phyloP scores from a whole-genome alignment of 805 yeast species.

The Spathaspora boniae region DNA sequence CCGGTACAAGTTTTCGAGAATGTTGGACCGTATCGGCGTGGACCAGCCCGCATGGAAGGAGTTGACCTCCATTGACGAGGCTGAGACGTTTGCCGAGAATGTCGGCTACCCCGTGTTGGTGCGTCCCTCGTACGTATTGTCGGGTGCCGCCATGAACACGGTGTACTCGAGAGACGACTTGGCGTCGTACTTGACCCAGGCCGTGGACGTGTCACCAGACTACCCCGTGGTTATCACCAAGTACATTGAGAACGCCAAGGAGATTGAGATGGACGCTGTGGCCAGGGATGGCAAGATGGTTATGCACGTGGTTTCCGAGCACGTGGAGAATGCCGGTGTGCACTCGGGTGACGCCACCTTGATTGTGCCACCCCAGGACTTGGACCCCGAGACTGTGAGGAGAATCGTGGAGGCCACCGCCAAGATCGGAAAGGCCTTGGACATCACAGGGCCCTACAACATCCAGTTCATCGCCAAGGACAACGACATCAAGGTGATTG shows the following conservation, averaged over 20 bases:
- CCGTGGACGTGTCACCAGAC: conserved; percentile 96
- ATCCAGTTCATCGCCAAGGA: conserved; percentile 96
- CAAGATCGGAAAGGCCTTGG: conserved; percentile 90
- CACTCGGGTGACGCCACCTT: conserved; percentile 99
- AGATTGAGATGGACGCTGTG: conserved; percentile 98
- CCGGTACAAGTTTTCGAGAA: conserved; percentile 95
- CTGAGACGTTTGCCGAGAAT: conserved; percentile 85
- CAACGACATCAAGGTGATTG: conserved; percentile 94
- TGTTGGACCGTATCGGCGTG: conserved; percentile 93
- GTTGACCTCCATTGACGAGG: conserved; percentile 87
- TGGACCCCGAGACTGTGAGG: conserved; percentile 84
- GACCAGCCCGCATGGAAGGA: conserved; percentile 99
- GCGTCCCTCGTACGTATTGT: conserved; percentile 94
- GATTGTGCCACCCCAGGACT: conserved; percentile 94
- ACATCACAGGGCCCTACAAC: conserved; percentile 96
- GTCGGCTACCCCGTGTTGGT: conserved; percentile 94
- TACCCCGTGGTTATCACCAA: conserved; percentile 97
- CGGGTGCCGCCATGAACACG: conserved; percentile 99
- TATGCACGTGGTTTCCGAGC: conserved; percentile 98
- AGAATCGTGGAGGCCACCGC: conserved; percentile 95
- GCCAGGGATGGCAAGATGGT: conserved; percentile 91
- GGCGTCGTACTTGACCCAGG: conserved; percentile 83
- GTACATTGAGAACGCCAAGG: conserved; percentile 94
- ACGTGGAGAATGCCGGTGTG: conserved; percentile 98
- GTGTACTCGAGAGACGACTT: conserved; percentile 87